Evolutionary conservation across 768 basidiomycete species (phyloP).

Genomic region (Rubroboletus satanas): DNA sequence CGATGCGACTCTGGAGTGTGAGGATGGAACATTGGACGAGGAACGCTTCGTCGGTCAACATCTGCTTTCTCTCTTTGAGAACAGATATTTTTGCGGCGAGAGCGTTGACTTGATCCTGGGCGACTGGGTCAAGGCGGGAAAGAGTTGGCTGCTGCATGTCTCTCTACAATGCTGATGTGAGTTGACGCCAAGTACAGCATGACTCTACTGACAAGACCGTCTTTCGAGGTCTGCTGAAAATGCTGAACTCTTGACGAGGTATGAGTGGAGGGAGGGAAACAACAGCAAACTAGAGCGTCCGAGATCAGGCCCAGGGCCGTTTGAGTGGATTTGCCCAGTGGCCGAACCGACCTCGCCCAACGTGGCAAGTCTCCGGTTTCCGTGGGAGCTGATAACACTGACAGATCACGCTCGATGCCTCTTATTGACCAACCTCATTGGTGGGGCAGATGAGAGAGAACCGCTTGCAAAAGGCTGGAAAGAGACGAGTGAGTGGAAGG

Average conservation of each 20-base stretch:
- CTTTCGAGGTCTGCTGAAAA: conserved; percentile 15
- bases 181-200: conserved; percentile 11
- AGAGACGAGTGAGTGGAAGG: too few relatives aligned
- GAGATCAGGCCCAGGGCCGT: background rate
- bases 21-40: conserved; percentile 27
- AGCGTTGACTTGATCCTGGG: conserved; percentile 25
- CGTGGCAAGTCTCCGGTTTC: background rate
- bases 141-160: conserved; percentile 20
- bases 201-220: conserved; percentile 24
- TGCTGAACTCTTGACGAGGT: background rate
- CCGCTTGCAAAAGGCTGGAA: too few relatives aligned
- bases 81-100: conserved; percentile 20
- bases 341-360: conserved; percentile 9
- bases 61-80: conserved; percentile 23
- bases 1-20: conserved; percentile 30
- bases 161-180: conserved; percentile 20
- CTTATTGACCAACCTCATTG: too few relatives aligned
- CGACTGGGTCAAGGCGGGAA: conserved; percentile 16
- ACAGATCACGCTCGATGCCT: too few relatives aligned
- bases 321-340: background rate
- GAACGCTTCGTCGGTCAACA: conserved; percentile 22
- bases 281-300: background rate
- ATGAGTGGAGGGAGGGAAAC: background rate
- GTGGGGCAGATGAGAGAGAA: too few relatives aligned
- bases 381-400: too few relatives aligned